Base-by-base conservation (phyloP, 139 green algal genomes). In the Marvania coccoides region DNA sequence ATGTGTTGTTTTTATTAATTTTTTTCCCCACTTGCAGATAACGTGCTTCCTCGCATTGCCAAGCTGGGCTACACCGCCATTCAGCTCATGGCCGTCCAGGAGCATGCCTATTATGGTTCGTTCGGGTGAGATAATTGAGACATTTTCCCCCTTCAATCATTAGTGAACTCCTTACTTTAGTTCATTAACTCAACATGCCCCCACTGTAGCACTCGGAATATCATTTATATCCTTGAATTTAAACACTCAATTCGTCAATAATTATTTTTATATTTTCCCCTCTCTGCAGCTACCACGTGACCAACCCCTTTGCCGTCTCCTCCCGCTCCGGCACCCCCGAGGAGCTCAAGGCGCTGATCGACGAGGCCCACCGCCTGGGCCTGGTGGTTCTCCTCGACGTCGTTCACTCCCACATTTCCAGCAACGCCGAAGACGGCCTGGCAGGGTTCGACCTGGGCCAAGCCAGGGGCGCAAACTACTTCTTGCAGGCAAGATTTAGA, bases 221-320 rank as follows among this genome's bases (percentile, higher is more conserved):
- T n/a, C n/a, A n/a, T n/a, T n/a, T n/a, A n/a, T n/a, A n/a, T n/a
- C n/a, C n/a, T n/a, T n/a, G n/a, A n/a, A n/a, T n/a, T n/a, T n/a
- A n/a, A n/a, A n/a, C n/a, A n/a, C n/a, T n/a, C n/a, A n/a, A n/a
- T n/a, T n/a, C n/a, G n/a, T n/a, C n/a, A n/a, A n/a, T n/a, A n/a
- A n/a, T n/a, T n/a, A n/a, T n/a, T n/a, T n/a, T n/a, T n/a, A n/a
- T n/a, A n/a, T n/a, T n/a, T n/a, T 51, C 13, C n/a, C n/a, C n/a
- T n/a, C n/a, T n/a, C n/a, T n/a, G n/a, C n/a, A n/a, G n/a, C n/a
- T 96, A 97, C 77, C 91, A 97, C 68, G 91, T 97, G 19, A 97
- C 92, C 29, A 95, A 86, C 65, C 87, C 90, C 42, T 98, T 96
- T 75, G 92, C 90, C 19, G 76, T 90, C 28, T 79, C 64, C 70